Evolutionary conservation across 2,329 filamentous ascomycete species (phyloP), one percentile per base, ranked within the genome.

Genomic region (Colletotrichum sp.): DNA sequence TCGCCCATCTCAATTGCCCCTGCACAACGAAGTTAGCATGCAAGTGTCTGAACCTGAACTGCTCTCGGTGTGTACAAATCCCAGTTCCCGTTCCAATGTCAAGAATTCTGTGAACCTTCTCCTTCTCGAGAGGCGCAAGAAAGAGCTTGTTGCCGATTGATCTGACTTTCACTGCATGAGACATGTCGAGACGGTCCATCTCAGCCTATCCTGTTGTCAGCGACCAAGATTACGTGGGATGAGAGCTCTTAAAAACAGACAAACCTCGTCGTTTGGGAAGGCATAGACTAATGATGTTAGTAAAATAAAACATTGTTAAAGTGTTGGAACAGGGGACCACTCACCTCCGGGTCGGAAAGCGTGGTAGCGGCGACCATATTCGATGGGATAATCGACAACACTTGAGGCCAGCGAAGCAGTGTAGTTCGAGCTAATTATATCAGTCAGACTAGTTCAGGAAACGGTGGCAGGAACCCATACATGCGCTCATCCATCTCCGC

Each of bases 81-180:
- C 65, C 57, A 8, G 71, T 69, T 6, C 65, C 71, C 0, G 71
- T 73, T 12, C 71, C 57, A 1, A 73, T 59, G 5, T 70, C 71
- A 1, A 74, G 15, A 1, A 74, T 64, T 2, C 49, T 69, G 13
- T 44, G 71, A 2, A 57, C 66, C 1, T 70, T n/a, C 8, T 64
- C 60, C 18, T 16, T 69, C 3, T 64, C 18, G 4, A 90, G 78
- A 2, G 87, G 88, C 32, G 87, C 84, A 69, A 85, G 83, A 71
- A 86, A 85, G 16, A 89, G 82, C 65, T 81, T 80, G 1, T 84
- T 85, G 3, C 84, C 82, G 15, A 81, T 7, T 86, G 71, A 52
- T 80, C 78, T 28, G 4, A 87, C 78, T 5, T 84, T 77, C 79
- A 86, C 84, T 26, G 85, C 83, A 68, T 88, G 86, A 74, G 85